phyloP scores from a whole-genome alignment of 352 stramenopile genomes.

The Blastocystis sp. region DNA sequence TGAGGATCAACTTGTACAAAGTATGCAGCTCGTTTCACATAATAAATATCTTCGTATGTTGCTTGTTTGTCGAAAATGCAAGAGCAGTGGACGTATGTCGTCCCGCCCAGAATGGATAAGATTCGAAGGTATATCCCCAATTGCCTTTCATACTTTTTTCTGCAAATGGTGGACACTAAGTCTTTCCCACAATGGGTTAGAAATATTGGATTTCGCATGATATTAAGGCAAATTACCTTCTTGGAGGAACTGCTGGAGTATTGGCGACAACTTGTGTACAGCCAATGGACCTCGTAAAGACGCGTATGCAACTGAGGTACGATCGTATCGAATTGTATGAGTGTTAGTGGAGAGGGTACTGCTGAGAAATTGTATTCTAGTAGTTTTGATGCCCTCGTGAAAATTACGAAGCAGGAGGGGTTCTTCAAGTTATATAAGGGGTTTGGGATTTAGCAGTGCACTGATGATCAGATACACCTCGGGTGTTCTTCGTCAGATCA shows the following conservation, averaged over 20 bases:
- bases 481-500: slow-evolving; percentile 49
- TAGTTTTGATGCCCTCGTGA: slow-evolving; percentile 18
- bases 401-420: slow-evolving; percentile 48
- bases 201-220: background rate
- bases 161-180: slow-evolving; percentile 55
- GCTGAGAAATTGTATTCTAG: slow-evolving; percentile 33
- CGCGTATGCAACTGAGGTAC: slow-evolving; percentile 61
- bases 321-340: background rate
- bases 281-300: slow-evolving; percentile 62
- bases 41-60: background rate
- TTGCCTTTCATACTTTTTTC: slow-evolving; percentile 10
- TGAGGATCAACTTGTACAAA: slow-evolving; percentile 1
- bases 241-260: slow-evolving; percentile 21
- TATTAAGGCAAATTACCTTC: slow-evolving; percentile 44
- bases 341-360: slow-evolving; percentile 9
- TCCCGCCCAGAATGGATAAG: background rate
- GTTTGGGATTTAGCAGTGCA: background rate
- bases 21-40: background rate
- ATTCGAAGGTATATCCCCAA: background rate
- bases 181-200: slow-evolving; percentile 42
- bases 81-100: background rate
- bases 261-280: slow-evolving; percentile 54
- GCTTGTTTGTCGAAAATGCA: background rate
- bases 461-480: slow-evolving; percentile 22
- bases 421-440: slow-evolving; percentile 55